Evolutionary conservation across 2,329 filamentous ascomycete genomes (phyloP).

Genomic region (Colletotrichum horii): DNA sequence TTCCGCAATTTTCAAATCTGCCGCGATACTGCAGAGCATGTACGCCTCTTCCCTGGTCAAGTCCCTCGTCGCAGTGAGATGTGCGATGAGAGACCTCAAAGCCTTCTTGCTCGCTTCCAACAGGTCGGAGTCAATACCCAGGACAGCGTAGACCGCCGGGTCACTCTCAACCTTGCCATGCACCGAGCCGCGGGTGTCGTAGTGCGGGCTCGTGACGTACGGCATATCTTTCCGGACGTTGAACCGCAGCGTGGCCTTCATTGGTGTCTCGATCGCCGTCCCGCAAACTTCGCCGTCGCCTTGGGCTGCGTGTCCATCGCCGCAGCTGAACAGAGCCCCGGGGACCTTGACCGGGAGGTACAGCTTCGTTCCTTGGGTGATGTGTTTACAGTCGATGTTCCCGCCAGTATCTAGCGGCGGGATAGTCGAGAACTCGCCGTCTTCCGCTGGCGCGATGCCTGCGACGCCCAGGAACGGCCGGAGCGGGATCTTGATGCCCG

Average conservation of each 20-base stretch:
- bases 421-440: conserved; percentile 52
- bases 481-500: conserved; percentile 52
- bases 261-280: conserved; percentile 60
- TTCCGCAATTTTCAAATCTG: conserved; percentile 55
- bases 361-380: conserved; percentile 49
- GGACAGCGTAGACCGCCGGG: conserved; percentile 42
- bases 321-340: conserved; percentile 58
- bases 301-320: conserved; percentile 59
- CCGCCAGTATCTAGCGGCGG: conserved; percentile 56
- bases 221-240: conserved; percentile 50
- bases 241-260: conserved; percentile 53
- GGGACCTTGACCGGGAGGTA: conserved; percentile 54
- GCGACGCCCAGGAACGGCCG: conserved; percentile 58
- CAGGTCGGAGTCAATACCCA: conserved; percentile 53
- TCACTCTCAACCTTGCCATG: conserved; percentile 26
- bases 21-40: conserved; percentile 56
- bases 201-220: conserved; percentile 54
- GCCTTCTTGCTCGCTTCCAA: conserved; percentile 54
- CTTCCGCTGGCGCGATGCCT: conserved; percentile 51
- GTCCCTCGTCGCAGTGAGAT: conserved; percentile 51
- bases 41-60: conserved; percentile 53
- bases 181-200: conserved; percentile 35
- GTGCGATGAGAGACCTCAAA: conserved; percentile 51
- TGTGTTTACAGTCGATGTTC: conserved; percentile 59
- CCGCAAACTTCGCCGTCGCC: conserved; percentile 61